phyloP scores from a whole-genome alignment of 2,329 filamentous ascomycete species.

The Cordyceps cicadae region DNA sequence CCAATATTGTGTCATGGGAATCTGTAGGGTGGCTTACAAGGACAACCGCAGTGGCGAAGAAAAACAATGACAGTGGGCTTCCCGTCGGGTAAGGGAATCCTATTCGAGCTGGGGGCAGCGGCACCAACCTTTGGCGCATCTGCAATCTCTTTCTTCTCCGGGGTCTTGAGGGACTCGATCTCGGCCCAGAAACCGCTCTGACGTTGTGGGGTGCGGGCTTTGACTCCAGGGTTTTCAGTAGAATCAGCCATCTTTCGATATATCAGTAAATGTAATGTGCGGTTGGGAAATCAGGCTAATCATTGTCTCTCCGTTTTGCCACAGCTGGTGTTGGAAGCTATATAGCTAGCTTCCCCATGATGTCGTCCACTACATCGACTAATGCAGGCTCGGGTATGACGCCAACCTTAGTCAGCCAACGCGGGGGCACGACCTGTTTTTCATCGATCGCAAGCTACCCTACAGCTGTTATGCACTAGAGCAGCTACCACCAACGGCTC shows the following conservation, averaged over 20 bases:
- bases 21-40: conserved; percentile 43
- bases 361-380: neutral
- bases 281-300: neutral
- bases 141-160: conserved; percentile 33
- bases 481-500: neutral
- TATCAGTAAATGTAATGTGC: neutral
- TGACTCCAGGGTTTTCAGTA: neutral
- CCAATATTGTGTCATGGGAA: neutral
- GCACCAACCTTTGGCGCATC: conserved; percentile 43
- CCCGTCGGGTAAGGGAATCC: conserved; percentile 42
- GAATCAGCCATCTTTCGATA: neutral
- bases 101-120: conserved; percentile 45
- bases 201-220: neutral
- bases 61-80: conserved; percentile 58
- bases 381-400: neutral
- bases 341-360: neutral
- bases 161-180: conserved; percentile 33
- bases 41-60: conserved; percentile 65
- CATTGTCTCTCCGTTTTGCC: neutral
- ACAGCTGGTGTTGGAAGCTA: neutral
- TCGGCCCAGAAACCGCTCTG: conserved; percentile 27
- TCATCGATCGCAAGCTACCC: neutral
- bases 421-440: neutral
- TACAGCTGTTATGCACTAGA: neutral
- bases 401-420: conserved; percentile 1